These are phyloP conservation scores for Picea sitchensis DNA, from an alignment of 75 land plant genomes.

Conservation along the genomic window DNA sequence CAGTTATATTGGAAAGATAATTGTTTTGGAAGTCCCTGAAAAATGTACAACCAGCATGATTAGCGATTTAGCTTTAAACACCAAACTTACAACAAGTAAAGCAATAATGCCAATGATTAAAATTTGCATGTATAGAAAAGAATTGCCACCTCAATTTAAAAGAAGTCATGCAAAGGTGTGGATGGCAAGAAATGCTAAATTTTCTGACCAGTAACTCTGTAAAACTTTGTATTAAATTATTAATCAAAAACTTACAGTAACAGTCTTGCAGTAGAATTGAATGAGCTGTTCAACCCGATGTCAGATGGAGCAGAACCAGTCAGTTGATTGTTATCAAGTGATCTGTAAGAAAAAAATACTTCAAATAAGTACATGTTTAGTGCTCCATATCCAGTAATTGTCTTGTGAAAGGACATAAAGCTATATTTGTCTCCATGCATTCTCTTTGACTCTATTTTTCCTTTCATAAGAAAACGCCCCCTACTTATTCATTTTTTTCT, in stretches of 20 bases:
- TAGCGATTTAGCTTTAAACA: not conserved
- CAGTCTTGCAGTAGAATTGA: constrained; percentile 23
- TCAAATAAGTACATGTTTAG: not conserved
- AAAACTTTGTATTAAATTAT: not conserved
- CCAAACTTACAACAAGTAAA: not conserved
- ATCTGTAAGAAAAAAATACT: constrained; percentile 21
- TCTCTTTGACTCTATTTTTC: not conserved
- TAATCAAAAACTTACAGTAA: constrained; percentile 31
- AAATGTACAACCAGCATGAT: not conserved
- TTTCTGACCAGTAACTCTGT: not conserved
- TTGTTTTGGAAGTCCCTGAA: constrained; percentile 42
- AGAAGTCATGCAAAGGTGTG: not conserved
- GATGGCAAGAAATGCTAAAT: too few relatives aligned
- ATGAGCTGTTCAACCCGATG: constrained; percentile 26
- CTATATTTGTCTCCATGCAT: not conserved
- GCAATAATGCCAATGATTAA: not conserved
- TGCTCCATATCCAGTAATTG: constrained; percentile 11
- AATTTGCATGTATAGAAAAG: not conserved
- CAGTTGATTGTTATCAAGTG: constrained; percentile 42
- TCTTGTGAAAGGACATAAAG: not conserved
- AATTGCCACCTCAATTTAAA: not conserved
- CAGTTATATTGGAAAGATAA: constrained; percentile 34
- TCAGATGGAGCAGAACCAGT: constrained; percentile 39
- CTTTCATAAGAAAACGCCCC: not conserved
- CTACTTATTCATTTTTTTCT: not conserved